phyloP scores from a whole-genome alignment of 1,284 basidiomycete genomes.

The Rhizoctonia solani region DNA sequence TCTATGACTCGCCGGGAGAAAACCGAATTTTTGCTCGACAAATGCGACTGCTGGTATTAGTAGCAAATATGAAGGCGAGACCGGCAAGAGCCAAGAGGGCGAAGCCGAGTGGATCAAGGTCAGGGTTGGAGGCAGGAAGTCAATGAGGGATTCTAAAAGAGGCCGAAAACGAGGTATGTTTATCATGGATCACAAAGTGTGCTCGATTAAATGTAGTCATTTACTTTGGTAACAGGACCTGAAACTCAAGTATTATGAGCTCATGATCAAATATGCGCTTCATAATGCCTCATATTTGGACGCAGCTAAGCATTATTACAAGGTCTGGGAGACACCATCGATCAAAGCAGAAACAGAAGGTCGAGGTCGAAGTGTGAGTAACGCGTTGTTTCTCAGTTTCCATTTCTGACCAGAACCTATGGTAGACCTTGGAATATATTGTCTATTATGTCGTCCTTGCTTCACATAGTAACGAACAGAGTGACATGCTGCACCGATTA shows the following conservation, averaged over 20 bases:
- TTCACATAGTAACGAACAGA: conserved; percentile 96
- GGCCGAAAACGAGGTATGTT: conserved; percentile 79
- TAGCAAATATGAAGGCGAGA: conserved; percentile 68
- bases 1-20: conserved; percentile 98
- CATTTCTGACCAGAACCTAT: conserved; percentile 33
- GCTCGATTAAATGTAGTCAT: conserved; percentile 18
- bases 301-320: conserved; percentile 93
- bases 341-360: conserved; percentile 79
- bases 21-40: conserved; percentile 97
- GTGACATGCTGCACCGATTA: conserved; percentile 91
- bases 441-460: conserved; percentile 94
- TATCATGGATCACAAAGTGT: background rate
- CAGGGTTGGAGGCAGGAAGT: conserved; percentile 90
- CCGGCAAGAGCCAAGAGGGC: conserved; percentile 59
- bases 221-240: conserved; percentile 68
- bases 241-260: conserved; percentile 93
- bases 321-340: conserved; percentile 93
- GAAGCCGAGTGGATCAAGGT: conserved; percentile 91
- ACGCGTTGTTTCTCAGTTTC: background rate
- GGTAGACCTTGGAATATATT: conserved; percentile 86
- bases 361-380: conserved; percentile 73
- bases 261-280: conserved; percentile 94
- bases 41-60: conserved; percentile 83
- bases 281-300: conserved; percentile 87
- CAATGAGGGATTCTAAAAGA: conserved; percentile 93